Evolutionary conservation across 495 filamentous ascomycete genomes (phyloP).

Genomic region (Platismatia glauca): DNA sequence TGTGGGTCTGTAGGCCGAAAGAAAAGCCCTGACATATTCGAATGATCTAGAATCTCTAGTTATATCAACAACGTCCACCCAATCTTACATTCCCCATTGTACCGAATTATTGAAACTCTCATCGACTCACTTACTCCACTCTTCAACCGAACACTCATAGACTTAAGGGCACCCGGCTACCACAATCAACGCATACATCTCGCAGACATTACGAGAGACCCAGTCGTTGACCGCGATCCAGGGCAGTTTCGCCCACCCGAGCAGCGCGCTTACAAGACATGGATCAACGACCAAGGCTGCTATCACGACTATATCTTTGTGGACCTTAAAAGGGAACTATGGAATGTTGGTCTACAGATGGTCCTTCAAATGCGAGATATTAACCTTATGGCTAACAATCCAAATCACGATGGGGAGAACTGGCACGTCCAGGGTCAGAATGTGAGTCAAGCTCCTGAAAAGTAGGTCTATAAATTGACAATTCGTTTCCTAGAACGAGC

Average conservation of each 20-base stretch:
- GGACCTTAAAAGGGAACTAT: constrained; percentile 33
- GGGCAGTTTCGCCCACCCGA: constrained; percentile 16
- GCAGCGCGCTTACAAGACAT: not conserved
- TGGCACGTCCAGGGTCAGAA: no score
- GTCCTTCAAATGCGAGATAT: constrained; percentile 33
- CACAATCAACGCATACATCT: constrained; percentile 18
- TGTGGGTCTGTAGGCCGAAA: no score
- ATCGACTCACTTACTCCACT: constrained; percentile 35
- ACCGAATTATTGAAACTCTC: constrained; percentile 35
- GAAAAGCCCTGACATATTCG: no score
- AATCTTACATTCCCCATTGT: constrained; percentile 27
- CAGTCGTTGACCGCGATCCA: constrained; percentile 25
- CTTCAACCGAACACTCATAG: constrained; percentile 35
- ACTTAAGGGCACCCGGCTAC: constrained; percentile 31
- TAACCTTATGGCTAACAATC: no score
- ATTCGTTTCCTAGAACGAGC: no score
- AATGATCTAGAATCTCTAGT: constrained; percentile 30
- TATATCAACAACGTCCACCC: constrained; percentile 47
- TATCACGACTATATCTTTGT: constrained; percentile 24
- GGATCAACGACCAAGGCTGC: constrained; percentile 25
- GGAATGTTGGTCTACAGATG: constrained; percentile 33
- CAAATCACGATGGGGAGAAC: no score
- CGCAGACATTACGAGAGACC: no score
- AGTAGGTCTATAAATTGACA: no score
- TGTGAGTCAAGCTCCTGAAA: no score